Evolutionary conservation across 2,329 filamentous ascomycete genomes (phyloP).

Genomic region (Rachicladosporium sp.): DNA sequence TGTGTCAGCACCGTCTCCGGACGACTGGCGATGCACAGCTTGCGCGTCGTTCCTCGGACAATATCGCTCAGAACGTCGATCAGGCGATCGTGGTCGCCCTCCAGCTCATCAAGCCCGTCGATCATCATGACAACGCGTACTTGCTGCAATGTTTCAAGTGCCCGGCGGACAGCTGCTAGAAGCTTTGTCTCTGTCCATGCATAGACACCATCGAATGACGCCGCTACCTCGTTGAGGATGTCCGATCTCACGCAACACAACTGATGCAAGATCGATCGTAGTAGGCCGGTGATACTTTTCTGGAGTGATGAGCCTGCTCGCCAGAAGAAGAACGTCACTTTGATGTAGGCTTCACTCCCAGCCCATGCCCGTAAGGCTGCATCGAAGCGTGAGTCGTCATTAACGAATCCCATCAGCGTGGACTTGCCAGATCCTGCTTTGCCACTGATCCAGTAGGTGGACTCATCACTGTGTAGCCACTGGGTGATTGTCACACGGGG

Average conservation of each 20-base stretch:
- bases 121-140: neutral
- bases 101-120: constrained; percentile 1
- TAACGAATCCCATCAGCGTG: constrained; percentile 1
- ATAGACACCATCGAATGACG: neutral
- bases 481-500: no score
- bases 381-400: neutral
- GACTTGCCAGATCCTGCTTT: constrained; percentile 4
- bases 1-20: neutral
- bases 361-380: neutral
- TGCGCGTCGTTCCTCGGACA: neutral
- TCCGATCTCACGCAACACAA: neutral
- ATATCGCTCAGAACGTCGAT: neutral
- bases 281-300: neutral
- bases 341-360: neutral
- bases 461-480: no score
- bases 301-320: neutral
- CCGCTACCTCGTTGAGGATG: neutral
- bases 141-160: neutral
- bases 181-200: neutral
- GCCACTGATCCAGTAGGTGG: constrained; percentile 1
- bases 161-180: neutral
- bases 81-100: neutral
- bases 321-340: constrained; percentile 3
- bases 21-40: constrained; percentile 2
- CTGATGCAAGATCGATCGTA: constrained; percentile 1